A percentile compares a stretch with the other conserved stretches of the same genome.
phyloP scores from a whole-genome alignment of 2,329 filamentous ascomycete species.

The Coleophoma cylindrospora region DNA sequence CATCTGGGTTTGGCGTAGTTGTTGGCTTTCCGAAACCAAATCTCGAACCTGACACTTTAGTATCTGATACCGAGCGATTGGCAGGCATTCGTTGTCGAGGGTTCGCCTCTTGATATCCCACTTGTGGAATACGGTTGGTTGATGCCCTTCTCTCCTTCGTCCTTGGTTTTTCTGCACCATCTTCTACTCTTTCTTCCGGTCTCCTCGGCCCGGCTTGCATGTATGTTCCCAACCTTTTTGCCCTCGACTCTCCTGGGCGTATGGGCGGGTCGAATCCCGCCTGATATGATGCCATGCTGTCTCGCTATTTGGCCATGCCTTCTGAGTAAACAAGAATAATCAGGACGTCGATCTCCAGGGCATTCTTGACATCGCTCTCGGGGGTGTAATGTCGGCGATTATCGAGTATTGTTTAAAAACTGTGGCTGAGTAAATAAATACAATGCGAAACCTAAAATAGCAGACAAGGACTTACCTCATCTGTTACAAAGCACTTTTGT shows the following conservation, averaged over 20 bases:
- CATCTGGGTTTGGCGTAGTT: slow-evolving; percentile 9
- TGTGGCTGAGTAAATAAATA: too few relatives aligned
- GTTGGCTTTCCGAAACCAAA: slow-evolving; percentile 19
- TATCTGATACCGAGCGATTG: slow-evolving; percentile 11
- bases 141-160: slow-evolving; percentile 14
- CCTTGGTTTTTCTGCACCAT: slow-evolving; percentile 32
- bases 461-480: slow-evolving; percentile 1
- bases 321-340: not conserved
- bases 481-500: slow-evolving; percentile 9
- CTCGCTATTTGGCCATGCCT: slow-evolving; percentile 17
- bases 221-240: slow-evolving; percentile 21
- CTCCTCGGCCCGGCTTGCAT: slow-evolving; percentile 11
- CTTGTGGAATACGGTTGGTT: slow-evolving; percentile 10
- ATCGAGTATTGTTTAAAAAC: too few relatives aligned
- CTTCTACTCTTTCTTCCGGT: slow-evolving; percentile 29
- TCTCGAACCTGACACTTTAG: slow-evolving; percentile 10
- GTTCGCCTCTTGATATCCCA: slow-evolving; percentile 16
- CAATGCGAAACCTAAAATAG: not conserved
- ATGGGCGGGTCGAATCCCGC: slow-evolving; percentile 34
- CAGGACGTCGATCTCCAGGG: slow-evolving; percentile 10
- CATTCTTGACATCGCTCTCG: not conserved
- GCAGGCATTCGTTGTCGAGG: slow-evolving; percentile 14
- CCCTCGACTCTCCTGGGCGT: slow-evolving; percentile 32
- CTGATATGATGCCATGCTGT: slow-evolving; percentile 38
- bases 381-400: too few relatives aligned